Evolutionary conservation across 371 early-diverging fungal species (phyloP).

Genomic region (Mortierella sp.): DNA sequence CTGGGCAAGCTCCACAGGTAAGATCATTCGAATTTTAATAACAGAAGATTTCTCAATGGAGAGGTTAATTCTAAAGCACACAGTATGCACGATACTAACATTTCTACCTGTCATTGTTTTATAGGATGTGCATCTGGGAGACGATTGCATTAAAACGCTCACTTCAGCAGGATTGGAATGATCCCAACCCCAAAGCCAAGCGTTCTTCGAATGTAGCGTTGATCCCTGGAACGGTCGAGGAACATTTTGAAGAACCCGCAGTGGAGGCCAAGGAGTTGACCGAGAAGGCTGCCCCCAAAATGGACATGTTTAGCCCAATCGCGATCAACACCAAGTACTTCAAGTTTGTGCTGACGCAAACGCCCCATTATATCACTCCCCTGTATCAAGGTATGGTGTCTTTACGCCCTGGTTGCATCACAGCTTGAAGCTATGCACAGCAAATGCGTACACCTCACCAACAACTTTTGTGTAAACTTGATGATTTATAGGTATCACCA

Average conservation of each 20-base stretch:
- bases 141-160: conserved; percentile 70
- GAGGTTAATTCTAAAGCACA: not conserved
- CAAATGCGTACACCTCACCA: not conserved
- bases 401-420: not conserved
- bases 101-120: not conserved
- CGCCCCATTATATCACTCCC: conserved; percentile 73
- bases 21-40: not conserved
- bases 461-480: not conserved
- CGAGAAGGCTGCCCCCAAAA: conserved; percentile 36
- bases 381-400: conserved; percentile 74
- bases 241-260: conserved; percentile 33
- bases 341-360: conserved; percentile 75
- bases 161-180: conserved; percentile 80
- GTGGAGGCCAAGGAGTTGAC: conserved; percentile 39
- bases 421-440: too few relatives aligned
- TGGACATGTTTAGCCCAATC: conserved; percentile 69
- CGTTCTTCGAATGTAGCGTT: conserved; percentile 28
- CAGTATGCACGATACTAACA: not conserved
- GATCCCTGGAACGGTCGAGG: conserved; percentile 35
- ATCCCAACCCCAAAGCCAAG: conserved; percentile 48
- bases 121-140: conserved; percentile 80
- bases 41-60: not conserved
- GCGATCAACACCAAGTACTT: conserved; percentile 80
- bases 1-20: conserved; percentile 80
- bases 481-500: conserved; percentile 67